A percentile compares a stretch with the other conserved stretches of the same genome.
phyloP scores from a whole-genome alignment of 2,329 filamentous ascomycete genomes.

The Emericellopsis atlantica region DNA sequence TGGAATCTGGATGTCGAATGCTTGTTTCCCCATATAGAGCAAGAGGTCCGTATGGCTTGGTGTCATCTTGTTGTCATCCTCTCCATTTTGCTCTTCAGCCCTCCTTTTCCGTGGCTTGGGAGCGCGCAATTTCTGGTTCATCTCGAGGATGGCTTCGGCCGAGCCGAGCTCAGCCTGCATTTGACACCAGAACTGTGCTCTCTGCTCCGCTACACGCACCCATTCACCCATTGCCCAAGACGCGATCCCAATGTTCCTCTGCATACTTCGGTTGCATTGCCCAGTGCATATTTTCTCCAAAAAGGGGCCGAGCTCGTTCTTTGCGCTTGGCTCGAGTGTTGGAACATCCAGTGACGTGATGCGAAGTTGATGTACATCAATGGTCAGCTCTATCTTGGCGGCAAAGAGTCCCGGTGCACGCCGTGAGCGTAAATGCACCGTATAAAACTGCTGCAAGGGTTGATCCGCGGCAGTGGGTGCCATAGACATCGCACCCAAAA shows the following conservation, averaged over 20 bases:
- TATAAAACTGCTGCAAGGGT: slow-evolving; percentile 37
- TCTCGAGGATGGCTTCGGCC: slow-evolving; percentile 13
- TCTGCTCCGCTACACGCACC: slow-evolving; percentile 44
- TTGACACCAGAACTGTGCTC: slow-evolving; percentile 50
- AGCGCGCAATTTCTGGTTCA: slow-evolving; percentile 10
- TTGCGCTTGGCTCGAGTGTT: slow-evolving; percentile 43
- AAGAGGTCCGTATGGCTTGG: slow-evolving; percentile 29
- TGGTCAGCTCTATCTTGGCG: slow-evolving; percentile 42
- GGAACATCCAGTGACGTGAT: slow-evolving; percentile 20
- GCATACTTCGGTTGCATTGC: slow-evolving; percentile 28
- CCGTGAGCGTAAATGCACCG: slow-evolving; percentile 34
- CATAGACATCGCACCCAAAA: slow-evolving; percentile 39
- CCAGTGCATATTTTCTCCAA: slow-evolving; percentile 27
- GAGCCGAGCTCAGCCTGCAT: slow-evolving; percentile 33
- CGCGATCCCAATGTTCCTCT: slow-evolving; percentile 44
- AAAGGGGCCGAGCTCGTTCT: slow-evolving; percentile 43
- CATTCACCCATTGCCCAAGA: slow-evolving; percentile 60
- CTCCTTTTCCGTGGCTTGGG: slow-evolving; percentile 9
- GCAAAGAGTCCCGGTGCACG: slow-evolving; percentile 39
- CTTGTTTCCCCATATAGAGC: slow-evolving; percentile 39
- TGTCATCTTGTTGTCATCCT: slow-evolving; percentile 3
- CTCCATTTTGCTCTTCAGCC: slow-evolving; percentile 9
- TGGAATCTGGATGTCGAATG: slow-evolving; percentile 28
- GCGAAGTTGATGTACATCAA: slow-evolving; percentile 41
- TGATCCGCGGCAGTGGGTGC: slow-evolving; percentile 20